Evolutionary conservation across 495 filamentous ascomycete species (phyloP).

Genomic region (Pyrenopolyporus hunteri): DNA sequence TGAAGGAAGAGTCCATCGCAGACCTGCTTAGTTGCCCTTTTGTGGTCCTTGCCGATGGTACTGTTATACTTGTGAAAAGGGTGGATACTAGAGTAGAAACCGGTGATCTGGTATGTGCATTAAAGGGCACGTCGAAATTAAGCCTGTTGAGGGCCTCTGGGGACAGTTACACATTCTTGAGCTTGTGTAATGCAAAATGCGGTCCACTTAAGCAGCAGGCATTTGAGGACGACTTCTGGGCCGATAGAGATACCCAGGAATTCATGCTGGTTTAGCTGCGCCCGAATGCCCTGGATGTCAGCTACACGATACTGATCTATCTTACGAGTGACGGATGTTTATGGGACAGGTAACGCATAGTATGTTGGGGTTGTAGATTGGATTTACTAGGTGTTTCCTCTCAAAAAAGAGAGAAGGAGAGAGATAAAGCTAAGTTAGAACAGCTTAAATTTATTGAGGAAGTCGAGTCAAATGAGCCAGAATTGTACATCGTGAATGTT

Average conservation of each 20-base stretch:
- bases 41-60: constrained; percentile 15
- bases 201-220: constrained; percentile 4
- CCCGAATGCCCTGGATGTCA: too few relatives aligned
- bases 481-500: too few relatives aligned
- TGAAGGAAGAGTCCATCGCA: constrained; percentile 3
- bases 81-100: background rate
- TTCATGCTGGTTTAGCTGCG: constrained; percentile 7
- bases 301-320: too few relatives aligned
- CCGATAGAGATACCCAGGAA: constrained; percentile 5
- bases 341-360: too few relatives aligned
- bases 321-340: too few relatives aligned
- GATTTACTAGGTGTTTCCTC: too few relatives aligned
- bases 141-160: constrained; percentile 15
- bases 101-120: constrained; percentile 16
- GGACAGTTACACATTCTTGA: constrained; percentile 9
- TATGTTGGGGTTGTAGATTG: too few relatives aligned
- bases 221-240: constrained; percentile 22
- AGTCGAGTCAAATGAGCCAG: too few relatives aligned
- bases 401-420: too few relatives aligned
- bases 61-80: background rate
- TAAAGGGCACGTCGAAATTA: background rate
- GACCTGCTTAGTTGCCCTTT: background rate
- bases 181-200: background rate
- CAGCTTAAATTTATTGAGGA: too few relatives aligned
- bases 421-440: too few relatives aligned